Base-by-base conservation (phyloP, 164 flowering plant genomes). In the Nelumbo lutea region DNA sequence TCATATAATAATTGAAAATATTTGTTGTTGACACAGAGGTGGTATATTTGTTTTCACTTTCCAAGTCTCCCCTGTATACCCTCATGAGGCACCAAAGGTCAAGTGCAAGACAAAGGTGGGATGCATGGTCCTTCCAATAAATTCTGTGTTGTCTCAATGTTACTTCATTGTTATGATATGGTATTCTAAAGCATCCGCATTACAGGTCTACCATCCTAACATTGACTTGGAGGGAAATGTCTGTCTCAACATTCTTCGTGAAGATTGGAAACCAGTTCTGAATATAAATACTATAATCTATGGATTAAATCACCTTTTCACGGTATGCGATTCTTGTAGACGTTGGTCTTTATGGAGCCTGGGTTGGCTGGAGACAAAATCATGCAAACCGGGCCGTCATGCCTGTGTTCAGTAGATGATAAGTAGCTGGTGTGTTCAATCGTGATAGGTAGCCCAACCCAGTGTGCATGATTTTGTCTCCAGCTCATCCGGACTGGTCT, bases 241-340 rank as follows among this genome's bases (percentile, higher is more conserved):
- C 57, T 89, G 95, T 75, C 90, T 89, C 73, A 89, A 89, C 83
- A 86, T 89, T 68, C 72, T 89, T 38, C 82, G 95, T 67, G 95
- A 89, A 74, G 95, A 89, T 69, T 89, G 95, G 95, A 89, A 89
- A 69, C 91, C 95, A 38, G 95, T 89, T 66, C 84, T 89, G 7
- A 89, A 85, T 62, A 82, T 89, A 50, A 89, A 89, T 75, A 86
- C 91, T 2, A 65, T 89, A 5, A 84, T 89, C 3, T 89, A 89
- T 70, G 95, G 95, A 57, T 62, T 89, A 61, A 77, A 73, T 69
- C 91, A 87, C 73, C 90, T 89, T 64, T 89, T 86, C 79, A 85
- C 88, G 83, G 95, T 89, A 85, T 67, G 9, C 27, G 41, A 14
- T 75, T 42, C 63, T 52, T 6, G 7, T 14, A 10, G 9, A 10